These are phyloP conservation scores for Xylaria multiplex DNA, from an alignment of 2,329 filamentous ascomycete species.

Conservation along the genomic window DNA sequence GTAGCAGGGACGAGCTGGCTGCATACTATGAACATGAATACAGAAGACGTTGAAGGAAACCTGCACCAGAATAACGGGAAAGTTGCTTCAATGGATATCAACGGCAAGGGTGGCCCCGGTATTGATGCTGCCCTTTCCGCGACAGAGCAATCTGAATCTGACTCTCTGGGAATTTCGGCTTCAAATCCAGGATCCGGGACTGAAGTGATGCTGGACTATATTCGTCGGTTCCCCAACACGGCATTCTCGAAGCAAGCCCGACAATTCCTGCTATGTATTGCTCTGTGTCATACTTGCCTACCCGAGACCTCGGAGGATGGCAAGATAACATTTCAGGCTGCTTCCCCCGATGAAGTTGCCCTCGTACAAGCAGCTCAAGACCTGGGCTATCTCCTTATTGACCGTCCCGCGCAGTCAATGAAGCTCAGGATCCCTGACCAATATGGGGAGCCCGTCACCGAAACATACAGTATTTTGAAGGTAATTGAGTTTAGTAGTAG, in stretches of 20 bases:
- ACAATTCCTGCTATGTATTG: conserved; percentile 84
- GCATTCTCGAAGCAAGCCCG: conserved; percentile 80
- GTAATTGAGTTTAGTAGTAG: conserved; percentile 91
- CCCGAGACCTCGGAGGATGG: conserved; percentile 80
- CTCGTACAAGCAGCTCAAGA: conserved; percentile 87
- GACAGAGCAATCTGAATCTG: conserved; percentile 44
- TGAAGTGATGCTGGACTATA: conserved; percentile 80
- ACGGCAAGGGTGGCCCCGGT: conserved; percentile 29
- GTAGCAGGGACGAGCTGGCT: conserved; percentile 90
- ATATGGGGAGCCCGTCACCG: conserved; percentile 57
- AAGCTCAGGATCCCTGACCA: conserved; percentile 57
- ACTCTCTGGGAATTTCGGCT: conserved; percentile 41
- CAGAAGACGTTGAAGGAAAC: conserved; percentile 26
- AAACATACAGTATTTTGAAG: conserved; percentile 82
- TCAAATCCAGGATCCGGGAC: conserved; percentile 70
- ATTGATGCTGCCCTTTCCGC: conserved; percentile 54
- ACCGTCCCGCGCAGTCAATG: conserved; percentile 77
- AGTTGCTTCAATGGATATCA: conserved; percentile 1
- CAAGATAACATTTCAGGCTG: conserved; percentile 82
- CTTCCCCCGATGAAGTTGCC: conserved; percentile 89
- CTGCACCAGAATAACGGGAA: conserved; percentile 2
- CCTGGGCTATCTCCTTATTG: conserved; percentile 79
- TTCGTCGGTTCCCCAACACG: conserved; percentile 78
- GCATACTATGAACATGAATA: conserved; percentile 75
- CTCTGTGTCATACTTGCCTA: conserved; percentile 91